A percentile compares a stretch with the other conserved stretches of the same genome.
phyloP scores from a whole-genome alignment of 768 basidiomycete genomes.

The Arthromyces matolae region DNA sequence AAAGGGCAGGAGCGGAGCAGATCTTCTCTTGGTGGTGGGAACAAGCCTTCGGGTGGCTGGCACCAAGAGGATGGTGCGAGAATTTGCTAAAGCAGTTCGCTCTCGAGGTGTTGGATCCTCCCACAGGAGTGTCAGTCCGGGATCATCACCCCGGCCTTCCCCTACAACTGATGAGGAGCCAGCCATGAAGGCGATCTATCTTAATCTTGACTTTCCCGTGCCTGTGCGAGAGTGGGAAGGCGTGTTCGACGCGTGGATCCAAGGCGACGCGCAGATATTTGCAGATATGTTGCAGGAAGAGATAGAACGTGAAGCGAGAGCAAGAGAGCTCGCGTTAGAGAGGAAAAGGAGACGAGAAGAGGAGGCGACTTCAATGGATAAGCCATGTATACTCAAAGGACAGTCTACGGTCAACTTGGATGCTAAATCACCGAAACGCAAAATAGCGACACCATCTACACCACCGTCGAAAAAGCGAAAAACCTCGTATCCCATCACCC shows the following conservation, averaged over 20 bases:
- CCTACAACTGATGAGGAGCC: constrained; percentile 45
- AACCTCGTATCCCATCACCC: constrained; percentile 12
- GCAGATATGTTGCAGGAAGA: constrained; percentile 57
- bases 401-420: constrained; percentile 2
- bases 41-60: constrained; percentile 88
- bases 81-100: constrained; percentile 77
- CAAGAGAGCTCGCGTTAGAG: constrained; percentile 53
- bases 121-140: constrained; percentile 36
- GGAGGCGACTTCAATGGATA: constrained; percentile 26
- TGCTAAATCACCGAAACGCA: constrained; percentile 11
- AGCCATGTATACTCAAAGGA: neutral
- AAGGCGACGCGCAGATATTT: constrained; percentile 84
- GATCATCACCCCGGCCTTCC: constrained; percentile 45
- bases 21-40: constrained; percentile 84
- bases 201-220: constrained; percentile 85
- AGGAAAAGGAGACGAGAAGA: constrained; percentile 56
- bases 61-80: constrained; percentile 86
- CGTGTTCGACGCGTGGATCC: constrained; percentile 86
- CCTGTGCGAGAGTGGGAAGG: constrained; percentile 86
- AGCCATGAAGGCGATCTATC: constrained; percentile 66
- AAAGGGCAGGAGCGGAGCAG: constrained; percentile 69
- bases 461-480: constrained; percentile 19
- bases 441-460: constrained; percentile 3
- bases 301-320: constrained; percentile 49
- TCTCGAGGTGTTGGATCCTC: constrained; percentile 39